Percentiles rank a stretch among this genome's conserved stretches.
phyloP scores from a whole-genome alignment of 2,329 filamentous ascomycete genomes.

The Xylaria multiplex region DNA sequence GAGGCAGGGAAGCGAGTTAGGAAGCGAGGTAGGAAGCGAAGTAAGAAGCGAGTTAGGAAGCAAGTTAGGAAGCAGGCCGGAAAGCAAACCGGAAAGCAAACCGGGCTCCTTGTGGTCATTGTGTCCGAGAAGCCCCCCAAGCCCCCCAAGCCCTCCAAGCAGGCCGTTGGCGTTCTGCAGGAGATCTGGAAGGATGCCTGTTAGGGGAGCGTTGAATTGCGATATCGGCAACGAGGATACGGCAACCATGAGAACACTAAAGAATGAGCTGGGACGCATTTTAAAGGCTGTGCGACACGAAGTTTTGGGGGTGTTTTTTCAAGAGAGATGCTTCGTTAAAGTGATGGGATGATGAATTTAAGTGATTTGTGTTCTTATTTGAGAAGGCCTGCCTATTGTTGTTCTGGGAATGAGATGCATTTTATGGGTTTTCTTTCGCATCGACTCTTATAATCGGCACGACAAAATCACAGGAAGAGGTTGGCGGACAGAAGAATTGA shows the following conservation, averaged over 20 bases:
- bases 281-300: constrained; percentile 22
- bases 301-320: not conserved
- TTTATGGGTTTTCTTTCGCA: not conserved
- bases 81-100: too few relatives aligned
- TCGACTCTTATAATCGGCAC: constrained; percentile 27
- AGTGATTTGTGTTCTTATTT: constrained; percentile 3
- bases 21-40: too few relatives aligned
- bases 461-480: constrained; percentile 1
- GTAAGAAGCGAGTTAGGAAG: too few relatives aligned
- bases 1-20: constrained; percentile 4
- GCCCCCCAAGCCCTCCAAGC: constrained; percentile 32
- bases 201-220: constrained; percentile 24
- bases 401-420: not conserved
- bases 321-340: not conserved
- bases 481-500: not conserved
- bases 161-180: not conserved
- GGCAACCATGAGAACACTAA: constrained; percentile 32
- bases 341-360: not conserved
- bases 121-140: constrained; percentile 18
- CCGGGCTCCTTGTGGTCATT: not conserved
- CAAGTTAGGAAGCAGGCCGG: too few relatives aligned
- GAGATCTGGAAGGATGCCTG: constrained; percentile 30
- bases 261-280: constrained; percentile 41
- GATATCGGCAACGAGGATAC: constrained; percentile 35
- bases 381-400: not conserved